Percentiles rank a stretch among this genome's conserved stretches.
phyloP scores from a whole-genome alignment of 495 filamentous ascomycete species.

The Aspergillus taichungensis region DNA sequence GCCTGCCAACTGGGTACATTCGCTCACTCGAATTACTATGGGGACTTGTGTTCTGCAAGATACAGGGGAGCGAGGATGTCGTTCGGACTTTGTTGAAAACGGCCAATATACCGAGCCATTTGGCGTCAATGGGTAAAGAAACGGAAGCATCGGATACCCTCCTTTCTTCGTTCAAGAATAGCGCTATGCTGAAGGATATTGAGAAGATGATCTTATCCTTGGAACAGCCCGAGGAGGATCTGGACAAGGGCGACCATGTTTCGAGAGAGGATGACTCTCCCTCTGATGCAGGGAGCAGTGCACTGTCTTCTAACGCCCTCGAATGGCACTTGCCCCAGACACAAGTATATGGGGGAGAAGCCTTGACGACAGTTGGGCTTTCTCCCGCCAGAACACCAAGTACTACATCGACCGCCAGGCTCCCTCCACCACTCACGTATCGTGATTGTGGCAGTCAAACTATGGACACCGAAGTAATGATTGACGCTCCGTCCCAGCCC shows the following conservation, averaged over 20 bases:
- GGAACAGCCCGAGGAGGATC: slow-evolving; percentile 34
- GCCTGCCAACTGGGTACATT: slow-evolving; percentile 37
- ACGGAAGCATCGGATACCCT: slow-evolving; percentile 35
- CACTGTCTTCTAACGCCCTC: slow-evolving; percentile 26
- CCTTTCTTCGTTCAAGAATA: slow-evolving; percentile 47
- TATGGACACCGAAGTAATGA: background rate
- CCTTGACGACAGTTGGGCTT: slow-evolving; percentile 11
- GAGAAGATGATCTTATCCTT: slow-evolving; percentile 41
- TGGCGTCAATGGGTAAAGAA: slow-evolving; percentile 39
- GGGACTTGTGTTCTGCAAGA: slow-evolving; percentile 34
- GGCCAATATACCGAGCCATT: slow-evolving; percentile 31
- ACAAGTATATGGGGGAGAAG: slow-evolving; percentile 15
- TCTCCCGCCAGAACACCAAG: slow-evolving; percentile 27
- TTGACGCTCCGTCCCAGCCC: background rate
- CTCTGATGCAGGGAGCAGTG: slow-evolving; percentile 21
- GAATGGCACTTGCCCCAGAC: slow-evolving; percentile 33
- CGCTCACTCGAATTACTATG: slow-evolving; percentile 33
- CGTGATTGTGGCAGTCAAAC: slow-evolving; percentile 24
- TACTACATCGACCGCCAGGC: slow-evolving; percentile 9
- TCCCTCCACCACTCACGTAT: slow-evolving; percentile 7
- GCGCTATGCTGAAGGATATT: slow-evolving; percentile 42
- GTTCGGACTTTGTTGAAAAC: slow-evolving; percentile 31
- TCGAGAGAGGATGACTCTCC: slow-evolving; percentile 25
- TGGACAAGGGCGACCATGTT: slow-evolving; percentile 14
- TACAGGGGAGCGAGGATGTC: slow-evolving; percentile 36